A percentile compares a stretch with the other conserved stretches of the same genome.
These are phyloP conservation scores for Spergularia bocconei DNA, from an alignment of 148 eudicot genomes.

Conservation along the genomic window DNA sequence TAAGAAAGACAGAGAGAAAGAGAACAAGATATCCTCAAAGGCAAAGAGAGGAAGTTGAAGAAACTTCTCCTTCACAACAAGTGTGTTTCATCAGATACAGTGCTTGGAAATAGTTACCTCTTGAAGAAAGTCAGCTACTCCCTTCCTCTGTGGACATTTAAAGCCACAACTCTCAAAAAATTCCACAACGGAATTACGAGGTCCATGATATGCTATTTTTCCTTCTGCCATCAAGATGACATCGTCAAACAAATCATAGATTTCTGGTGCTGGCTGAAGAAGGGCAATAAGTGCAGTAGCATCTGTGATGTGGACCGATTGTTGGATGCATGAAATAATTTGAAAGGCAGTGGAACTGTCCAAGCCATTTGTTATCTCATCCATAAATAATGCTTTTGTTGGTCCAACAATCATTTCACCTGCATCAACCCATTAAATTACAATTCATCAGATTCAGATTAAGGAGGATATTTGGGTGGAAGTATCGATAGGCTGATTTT, in stretches of 20 bases:
- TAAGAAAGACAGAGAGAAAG: background rate
- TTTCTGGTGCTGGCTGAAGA: constrained; percentile 92
- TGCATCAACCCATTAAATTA: constrained; percentile 24
- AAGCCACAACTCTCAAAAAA: constrained; percentile 68
- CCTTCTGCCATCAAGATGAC: constrained; percentile 83
- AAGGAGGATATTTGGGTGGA: background rate
- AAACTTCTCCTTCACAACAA: background rate
- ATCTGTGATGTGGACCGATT: constrained; percentile 63
- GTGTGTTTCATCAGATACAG: background rate
- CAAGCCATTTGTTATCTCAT: constrained; percentile 89
- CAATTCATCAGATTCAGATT: background rate
- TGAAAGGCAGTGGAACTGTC: constrained; percentile 91
- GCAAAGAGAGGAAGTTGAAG: no score
- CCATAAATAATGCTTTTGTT: constrained; percentile 71
- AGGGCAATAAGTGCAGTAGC: constrained; percentile 74
- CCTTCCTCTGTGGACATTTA: constrained; percentile 81
- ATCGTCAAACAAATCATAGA: constrained; percentile 83
- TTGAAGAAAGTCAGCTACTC: constrained; percentile 83
- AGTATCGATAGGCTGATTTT: background rate
- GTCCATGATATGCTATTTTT: constrained; percentile 78
- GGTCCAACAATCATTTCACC: constrained; percentile 97
- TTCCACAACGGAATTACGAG: constrained; percentile 42
- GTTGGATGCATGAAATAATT: constrained; percentile 64
- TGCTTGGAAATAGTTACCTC: constrained; percentile 46
- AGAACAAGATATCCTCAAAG: no score